phyloP scores from a whole-genome alignment of 2,329 filamentous ascomycete genomes.

The Blumeriella jaapii region DNA sequence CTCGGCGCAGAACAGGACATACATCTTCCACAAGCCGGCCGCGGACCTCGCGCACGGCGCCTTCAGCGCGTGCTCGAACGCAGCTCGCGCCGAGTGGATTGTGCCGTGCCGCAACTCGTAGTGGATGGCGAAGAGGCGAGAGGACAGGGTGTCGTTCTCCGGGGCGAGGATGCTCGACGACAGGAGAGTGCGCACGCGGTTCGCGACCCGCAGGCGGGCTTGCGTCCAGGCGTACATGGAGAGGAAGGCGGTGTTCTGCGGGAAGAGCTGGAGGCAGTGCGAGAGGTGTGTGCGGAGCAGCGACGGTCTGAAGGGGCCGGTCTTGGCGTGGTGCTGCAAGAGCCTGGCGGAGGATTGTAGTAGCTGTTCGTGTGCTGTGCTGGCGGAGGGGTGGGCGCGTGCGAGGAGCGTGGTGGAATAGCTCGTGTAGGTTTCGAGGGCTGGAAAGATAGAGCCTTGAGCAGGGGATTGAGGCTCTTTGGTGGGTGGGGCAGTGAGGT shows the following conservation, averaged over 20 bases:
- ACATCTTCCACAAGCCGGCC: constrained; percentile 39
- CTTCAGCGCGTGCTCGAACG: constrained; percentile 41
- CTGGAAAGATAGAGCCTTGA: constrained; percentile 46
- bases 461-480: constrained; percentile 33
- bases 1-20: constrained; percentile 36
- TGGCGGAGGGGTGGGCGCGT: constrained; percentile 18
- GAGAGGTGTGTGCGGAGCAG: constrained; percentile 51
- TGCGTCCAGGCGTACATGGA: constrained; percentile 64
- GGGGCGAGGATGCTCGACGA: constrained; percentile 29
- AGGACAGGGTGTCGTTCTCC: constrained; percentile 31
- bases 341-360: constrained; percentile 59
- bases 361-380: constrained; percentile 43
- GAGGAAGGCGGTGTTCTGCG: constrained; percentile 66
- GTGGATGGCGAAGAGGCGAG: constrained; percentile 43
- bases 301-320: constrained; percentile 53
- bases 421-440: constrained; percentile 32
- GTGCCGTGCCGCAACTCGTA: constrained; percentile 41
- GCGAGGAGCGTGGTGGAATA: constrained; percentile 34
- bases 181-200: constrained; percentile 61
- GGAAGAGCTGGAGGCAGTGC: constrained; percentile 52
- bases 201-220: constrained; percentile 58
- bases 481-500: constrained; percentile 35
- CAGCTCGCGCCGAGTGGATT: constrained; percentile 39
- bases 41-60: constrained; percentile 28
- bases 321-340: constrained; percentile 49